Evolutionary conservation across 768 basidiomycete species (phyloP).

Genomic region (Termitomyces sp.): DNA sequence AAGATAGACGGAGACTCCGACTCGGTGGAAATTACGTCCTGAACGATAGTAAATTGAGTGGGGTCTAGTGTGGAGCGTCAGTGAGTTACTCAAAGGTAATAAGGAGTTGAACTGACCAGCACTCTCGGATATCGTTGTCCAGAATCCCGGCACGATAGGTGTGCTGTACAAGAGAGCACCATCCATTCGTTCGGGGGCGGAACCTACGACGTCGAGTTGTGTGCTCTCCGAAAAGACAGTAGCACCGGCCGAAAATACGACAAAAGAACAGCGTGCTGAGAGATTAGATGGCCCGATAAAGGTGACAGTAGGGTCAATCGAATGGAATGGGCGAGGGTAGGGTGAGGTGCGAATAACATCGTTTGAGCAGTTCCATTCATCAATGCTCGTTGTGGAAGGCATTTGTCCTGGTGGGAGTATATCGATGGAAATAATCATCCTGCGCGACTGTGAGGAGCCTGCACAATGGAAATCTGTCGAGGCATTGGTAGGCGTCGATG

Average conservation of each 20-base stretch:
- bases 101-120: constrained; percentile 35
- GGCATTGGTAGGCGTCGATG: constrained; percentile 33
- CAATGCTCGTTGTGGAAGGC: neutral
- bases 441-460: constrained; percentile 14
- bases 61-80: constrained; percentile 42
- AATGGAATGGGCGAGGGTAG: constrained; percentile 45
- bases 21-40: constrained; percentile 46
- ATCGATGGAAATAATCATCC: constrained; percentile 42
- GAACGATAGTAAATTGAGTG: constrained; percentile 58
- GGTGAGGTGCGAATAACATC: constrained; percentile 32
- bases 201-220: constrained; percentile 24
- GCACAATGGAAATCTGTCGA: constrained; percentile 26
- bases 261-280: constrained; percentile 49
- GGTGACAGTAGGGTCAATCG: constrained; percentile 66
- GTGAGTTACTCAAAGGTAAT: neutral
- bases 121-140: constrained; percentile 52
- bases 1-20: constrained; percentile 31
- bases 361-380: constrained; percentile 9
- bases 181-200: constrained; percentile 20
- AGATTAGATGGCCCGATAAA: constrained; percentile 47
- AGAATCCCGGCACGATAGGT: constrained; percentile 56
- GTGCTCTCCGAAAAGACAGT: constrained; percentile 50
- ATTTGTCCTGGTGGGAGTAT: constrained; percentile 28
- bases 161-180: constrained; percentile 50
- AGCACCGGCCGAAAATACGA: constrained; percentile 43